Percentiles rank a stretch among this genome's conserved stretches.
phyloP scores from a whole-genome alignment of 768 basidiomycete genomes.

The Tylopilus vinaceipallidus region DNA sequence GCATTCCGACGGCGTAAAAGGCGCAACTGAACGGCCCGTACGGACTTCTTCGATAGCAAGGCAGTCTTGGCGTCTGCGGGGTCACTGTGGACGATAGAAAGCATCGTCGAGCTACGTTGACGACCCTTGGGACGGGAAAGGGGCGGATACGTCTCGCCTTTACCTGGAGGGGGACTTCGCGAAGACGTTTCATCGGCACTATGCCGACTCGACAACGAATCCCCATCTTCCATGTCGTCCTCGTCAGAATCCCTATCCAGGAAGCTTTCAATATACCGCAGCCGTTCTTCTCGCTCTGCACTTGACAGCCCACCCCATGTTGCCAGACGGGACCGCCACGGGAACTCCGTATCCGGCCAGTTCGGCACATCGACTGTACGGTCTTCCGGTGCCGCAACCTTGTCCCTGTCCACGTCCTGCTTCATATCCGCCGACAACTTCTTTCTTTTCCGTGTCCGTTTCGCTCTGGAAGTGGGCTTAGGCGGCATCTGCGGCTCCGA shows the following conservation, averaged over 20 bases:
- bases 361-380: conserved; percentile 52
- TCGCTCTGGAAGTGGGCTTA: conserved; percentile 39
- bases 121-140: conserved; percentile 38
- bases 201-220: conserved; percentile 10
- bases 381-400: conserved; percentile 25
- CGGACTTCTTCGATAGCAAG: conserved; percentile 67
- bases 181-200: conserved; percentile 16
- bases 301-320: conserved; percentile 51
- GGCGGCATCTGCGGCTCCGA: conserved; percentile 33
- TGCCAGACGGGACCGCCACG: conserved; percentile 66
- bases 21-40: conserved; percentile 58
- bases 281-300: conserved; percentile 56
- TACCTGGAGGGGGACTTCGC: conserved; percentile 32
- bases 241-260: conserved; percentile 70
- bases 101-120: conserved; percentile 10
- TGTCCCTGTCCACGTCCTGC: conserved; percentile 13
- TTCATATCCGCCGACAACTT: conserved; percentile 31
- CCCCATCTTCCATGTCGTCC: conserved; percentile 35
- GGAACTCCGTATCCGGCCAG: conserved; percentile 79
- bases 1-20: conserved; percentile 40
- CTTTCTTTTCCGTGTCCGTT: conserved; percentile 50
- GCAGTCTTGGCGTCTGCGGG: conserved; percentile 77
- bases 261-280: conserved; percentile 68
- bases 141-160: conserved; percentile 63
- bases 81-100: conserved; percentile 53